Conservation (phyloP, 2,329 filamentous ascomycete species). For the Cladobotryum mycophilum region DNA sequence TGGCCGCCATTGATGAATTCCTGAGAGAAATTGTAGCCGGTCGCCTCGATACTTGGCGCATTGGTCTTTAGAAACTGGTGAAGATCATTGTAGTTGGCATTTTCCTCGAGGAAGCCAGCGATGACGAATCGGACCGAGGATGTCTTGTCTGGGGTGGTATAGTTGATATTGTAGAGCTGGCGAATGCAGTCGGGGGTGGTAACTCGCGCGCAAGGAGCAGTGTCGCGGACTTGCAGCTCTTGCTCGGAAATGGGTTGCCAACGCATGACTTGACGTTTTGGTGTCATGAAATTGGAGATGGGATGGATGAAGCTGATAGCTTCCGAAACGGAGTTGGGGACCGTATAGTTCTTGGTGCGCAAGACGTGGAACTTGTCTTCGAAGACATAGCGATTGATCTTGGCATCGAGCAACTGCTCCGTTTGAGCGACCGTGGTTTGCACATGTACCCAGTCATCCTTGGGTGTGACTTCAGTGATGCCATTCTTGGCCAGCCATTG, state of each 20-base stretch:
- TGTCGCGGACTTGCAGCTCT: not conserved
- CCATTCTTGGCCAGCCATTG: conserved; percentile 36
- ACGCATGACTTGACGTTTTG: conserved; percentile 25
- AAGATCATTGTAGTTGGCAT: conserved; percentile 39
- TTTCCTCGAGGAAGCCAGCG: conserved; percentile 45
- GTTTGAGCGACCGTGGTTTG: conserved; percentile 34
- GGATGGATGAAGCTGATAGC: conserved; percentile 43
- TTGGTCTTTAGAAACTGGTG: conserved; percentile 31
- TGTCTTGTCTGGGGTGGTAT: conserved; percentile 19
- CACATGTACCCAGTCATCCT: conserved; percentile 38
- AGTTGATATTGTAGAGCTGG: conserved; percentile 40
- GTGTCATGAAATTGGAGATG: conserved; percentile 43
- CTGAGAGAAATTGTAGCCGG: conserved; percentile 34
- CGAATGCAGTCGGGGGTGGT: conserved; percentile 36
- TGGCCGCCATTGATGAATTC: conserved; percentile 36
- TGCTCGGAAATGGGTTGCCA: not conserved
- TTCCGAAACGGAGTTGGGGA: conserved; percentile 34
- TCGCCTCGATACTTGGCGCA: conserved; percentile 26
- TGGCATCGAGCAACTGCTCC: conserved; percentile 35
- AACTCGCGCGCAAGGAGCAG: conserved; percentile 6
- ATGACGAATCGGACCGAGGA: conserved; percentile 38
- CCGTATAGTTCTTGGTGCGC: conserved; percentile 38
- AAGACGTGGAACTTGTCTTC: conserved; percentile 31
- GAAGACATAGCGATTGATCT: conserved; percentile 37
- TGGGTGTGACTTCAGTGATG: conserved; percentile 25